Conservation (phyloP, 805 yeast species). For the Zygotorulaspora florentina region DNA sequence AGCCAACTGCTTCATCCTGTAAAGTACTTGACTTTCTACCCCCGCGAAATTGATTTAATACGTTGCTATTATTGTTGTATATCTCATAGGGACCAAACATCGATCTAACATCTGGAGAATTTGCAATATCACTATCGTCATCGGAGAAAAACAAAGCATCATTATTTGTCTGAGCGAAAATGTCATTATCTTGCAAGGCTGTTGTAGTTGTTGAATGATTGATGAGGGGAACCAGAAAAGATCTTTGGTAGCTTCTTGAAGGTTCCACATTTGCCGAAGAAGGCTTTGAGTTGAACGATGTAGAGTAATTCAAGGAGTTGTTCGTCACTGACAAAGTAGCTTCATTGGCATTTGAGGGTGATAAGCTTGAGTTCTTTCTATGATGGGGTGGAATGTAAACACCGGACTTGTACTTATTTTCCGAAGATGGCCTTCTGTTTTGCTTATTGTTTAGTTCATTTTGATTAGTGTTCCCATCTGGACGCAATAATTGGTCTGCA, state of each 20-base stretch:
- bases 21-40: constrained; percentile 31
- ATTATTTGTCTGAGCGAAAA: constrained; percentile 28
- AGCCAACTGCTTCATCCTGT: constrained; percentile 35
- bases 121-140: constrained; percentile 18
- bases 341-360: constrained; percentile 21
- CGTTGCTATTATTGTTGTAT: constrained; percentile 7
- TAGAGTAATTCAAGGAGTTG: constrained; percentile 20
- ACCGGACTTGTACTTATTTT: constrained; percentile 24
- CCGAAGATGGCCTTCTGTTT: constrained; percentile 8
- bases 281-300: constrained; percentile 14
- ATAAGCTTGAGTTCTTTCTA: constrained; percentile 35
- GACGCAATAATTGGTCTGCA: constrained; percentile 4
- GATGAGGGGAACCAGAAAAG: constrained; percentile 10
- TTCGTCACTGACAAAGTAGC: constrained; percentile 23
- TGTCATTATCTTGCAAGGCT: constrained; percentile 28
- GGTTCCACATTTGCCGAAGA: constrained; percentile 5
- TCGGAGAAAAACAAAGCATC: constrained; percentile 34
- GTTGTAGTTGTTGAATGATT: constrained; percentile 27
- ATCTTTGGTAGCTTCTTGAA: constrained; percentile 5
- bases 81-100: constrained; percentile 23
- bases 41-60: constrained; percentile 12
- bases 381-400: constrained; percentile 54
- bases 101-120: constrained; percentile 13
- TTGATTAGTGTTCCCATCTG: neutral
- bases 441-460: neutral